phyloP scores from a whole-genome alignment of 495 filamentous ascomycete species.

The Trichoderma orchidacearum region DNA sequence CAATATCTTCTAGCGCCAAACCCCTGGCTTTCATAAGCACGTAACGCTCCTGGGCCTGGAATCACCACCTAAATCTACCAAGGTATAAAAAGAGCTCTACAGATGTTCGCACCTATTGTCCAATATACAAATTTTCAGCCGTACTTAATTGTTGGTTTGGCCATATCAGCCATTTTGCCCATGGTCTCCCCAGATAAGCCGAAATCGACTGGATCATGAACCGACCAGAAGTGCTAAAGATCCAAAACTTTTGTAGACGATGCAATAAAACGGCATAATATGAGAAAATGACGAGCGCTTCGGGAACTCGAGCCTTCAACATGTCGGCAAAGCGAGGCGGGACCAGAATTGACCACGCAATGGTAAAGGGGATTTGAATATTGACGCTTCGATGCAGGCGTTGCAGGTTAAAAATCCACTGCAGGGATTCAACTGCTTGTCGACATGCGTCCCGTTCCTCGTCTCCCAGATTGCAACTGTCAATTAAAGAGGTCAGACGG shows the following conservation, averaged over 20 bases:
- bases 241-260: constrained; percentile 18
- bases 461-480: background rate
- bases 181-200: constrained; percentile 3
- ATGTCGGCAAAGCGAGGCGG: constrained; percentile 17
- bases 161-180: constrained; percentile 7
- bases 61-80: too few species aligned
- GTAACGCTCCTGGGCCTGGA: too few species aligned
- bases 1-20: too few species aligned
- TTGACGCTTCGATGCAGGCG: background rate
- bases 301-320: constrained; percentile 16
- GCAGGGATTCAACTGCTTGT: constrained; percentile 2
- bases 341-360: constrained; percentile 22
- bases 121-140: too few species aligned
- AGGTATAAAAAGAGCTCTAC: too few species aligned
- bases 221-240: constrained; percentile 19
- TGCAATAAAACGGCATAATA: constrained; percentile 25
- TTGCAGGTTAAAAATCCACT: constrained; percentile 2
- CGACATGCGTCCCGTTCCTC: background rate
- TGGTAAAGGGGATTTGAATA: constrained; percentile 4
- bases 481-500: background rate
- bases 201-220: constrained; percentile 6
- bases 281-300: constrained; percentile 29
- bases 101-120: too few species aligned
- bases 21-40: too few species aligned
- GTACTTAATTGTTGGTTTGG: background rate